Percentiles rank a stretch among this genome's conserved stretches.
These are phyloP conservation scores for Malus orientalis DNA, from an alignment of 306 rosid species.

Conservation along the genomic window DNA sequence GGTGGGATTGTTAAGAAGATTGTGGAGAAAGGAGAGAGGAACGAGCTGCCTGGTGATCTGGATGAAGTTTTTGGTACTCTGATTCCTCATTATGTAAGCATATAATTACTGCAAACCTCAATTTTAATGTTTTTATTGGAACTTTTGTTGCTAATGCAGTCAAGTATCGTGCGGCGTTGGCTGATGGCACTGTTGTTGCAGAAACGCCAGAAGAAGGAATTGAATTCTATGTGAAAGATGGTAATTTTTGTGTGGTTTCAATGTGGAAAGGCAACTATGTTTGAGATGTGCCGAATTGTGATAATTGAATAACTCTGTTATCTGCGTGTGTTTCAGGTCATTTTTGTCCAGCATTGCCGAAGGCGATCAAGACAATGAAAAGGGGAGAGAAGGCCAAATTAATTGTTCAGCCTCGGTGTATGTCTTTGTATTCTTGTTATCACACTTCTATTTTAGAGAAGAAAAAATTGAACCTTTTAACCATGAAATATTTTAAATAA, in stretches of 20 bases:
- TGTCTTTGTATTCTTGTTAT: slow-evolving; percentile 20
- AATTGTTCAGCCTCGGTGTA: slow-evolving; percentile 66
- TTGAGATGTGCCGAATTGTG: neutral
- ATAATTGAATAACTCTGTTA: neutral
- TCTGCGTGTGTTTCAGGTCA: slow-evolving; percentile 37
- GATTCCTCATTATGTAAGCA: neutral
- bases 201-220: slow-evolving; percentile 49
- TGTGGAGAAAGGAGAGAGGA: slow-evolving; percentile 36
- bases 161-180: slow-evolving; percentile 38
- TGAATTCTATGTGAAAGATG: slow-evolving; percentile 58
- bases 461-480: neutral
- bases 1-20: slow-evolving; percentile 64
- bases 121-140: neutral
- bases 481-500: neutral
- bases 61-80: slow-evolving; percentile 69
- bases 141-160: slow-evolving; percentile 31
- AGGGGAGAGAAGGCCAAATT: slow-evolving; percentile 61
- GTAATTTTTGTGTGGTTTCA: slow-evolving; percentile 17
- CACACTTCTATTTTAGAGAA: neutral
- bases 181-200: slow-evolving; percentile 50
- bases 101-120: neutral
- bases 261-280: neutral
- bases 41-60: slow-evolving; percentile 39
- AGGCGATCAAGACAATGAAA: slow-evolving; percentile 54
- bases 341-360: slow-evolving; percentile 39